Conservation (phyloP, 352 stramenopile genomes). For the Phytopythium mirpurense region DNA sequence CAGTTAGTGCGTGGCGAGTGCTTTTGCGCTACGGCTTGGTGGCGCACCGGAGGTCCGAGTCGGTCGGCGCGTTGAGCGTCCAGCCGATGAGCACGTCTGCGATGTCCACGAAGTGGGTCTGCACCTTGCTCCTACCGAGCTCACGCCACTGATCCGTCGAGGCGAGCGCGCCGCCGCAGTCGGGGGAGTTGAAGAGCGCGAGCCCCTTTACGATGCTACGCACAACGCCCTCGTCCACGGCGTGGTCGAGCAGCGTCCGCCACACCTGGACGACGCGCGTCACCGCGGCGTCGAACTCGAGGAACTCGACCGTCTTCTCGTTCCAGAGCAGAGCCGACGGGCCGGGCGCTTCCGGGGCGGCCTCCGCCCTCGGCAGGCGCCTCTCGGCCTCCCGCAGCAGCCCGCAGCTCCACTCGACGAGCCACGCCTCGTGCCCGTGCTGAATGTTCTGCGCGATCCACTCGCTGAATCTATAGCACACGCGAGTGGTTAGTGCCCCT, state of each 20-base stretch:
- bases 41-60: constrained; percentile 29
- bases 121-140: constrained; percentile 38
- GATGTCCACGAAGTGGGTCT: constrained; percentile 66
- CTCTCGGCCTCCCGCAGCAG: constrained; percentile 35
- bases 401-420: constrained; percentile 44
- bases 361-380: constrained; percentile 18
- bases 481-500: background rate
- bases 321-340: constrained; percentile 14
- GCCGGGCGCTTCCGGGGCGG: background rate
- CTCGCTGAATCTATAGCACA: constrained; percentile 23
- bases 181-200: background rate
- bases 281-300: constrained; percentile 40
- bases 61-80: constrained; percentile 43
- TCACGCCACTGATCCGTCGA: constrained; percentile 14
- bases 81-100: constrained; percentile 65
- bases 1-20: background rate
- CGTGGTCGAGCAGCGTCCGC: constrained; percentile 46
- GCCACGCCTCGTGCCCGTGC: constrained; percentile 34
- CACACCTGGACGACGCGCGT: constrained; percentile 35
- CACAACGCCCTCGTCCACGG: constrained; percentile 32
- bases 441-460: constrained; percentile 41
- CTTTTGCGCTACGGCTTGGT: too few species aligned
- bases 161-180: background rate
- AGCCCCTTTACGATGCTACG: constrained; percentile 25
- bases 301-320: constrained; percentile 33